Evolutionary conservation across 75 land plant species (phyloP).

Genomic region (Sequoiadendron giganteum): DNA sequence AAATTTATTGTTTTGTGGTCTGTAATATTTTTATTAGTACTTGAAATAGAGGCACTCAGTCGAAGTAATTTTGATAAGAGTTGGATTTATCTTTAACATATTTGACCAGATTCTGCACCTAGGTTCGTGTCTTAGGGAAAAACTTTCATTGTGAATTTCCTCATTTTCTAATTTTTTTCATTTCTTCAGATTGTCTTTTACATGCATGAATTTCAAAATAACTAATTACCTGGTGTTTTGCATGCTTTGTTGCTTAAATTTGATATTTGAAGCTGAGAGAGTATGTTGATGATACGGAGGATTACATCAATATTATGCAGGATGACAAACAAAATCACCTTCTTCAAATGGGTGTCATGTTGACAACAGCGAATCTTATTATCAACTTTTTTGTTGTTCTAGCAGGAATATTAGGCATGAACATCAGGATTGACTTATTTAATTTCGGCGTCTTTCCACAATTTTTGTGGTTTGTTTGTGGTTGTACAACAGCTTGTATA

Average conservation of each 20-base stretch:
- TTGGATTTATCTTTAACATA: not conserved
- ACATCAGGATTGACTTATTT: constrained; percentile 37
- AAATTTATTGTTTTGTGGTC: no score
- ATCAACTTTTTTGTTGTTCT: constrained; percentile 36
- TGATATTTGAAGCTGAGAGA: constrained; percentile 33
- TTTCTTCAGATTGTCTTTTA: not conserved
- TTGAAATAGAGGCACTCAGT: not conserved
- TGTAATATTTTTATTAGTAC: no score
- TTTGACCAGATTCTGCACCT: not conserved
- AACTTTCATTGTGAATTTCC: not conserved
- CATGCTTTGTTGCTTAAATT: not conserved
- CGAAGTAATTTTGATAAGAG: not conserved
- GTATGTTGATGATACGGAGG: constrained; percentile 65
- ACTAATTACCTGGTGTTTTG: not conserved
- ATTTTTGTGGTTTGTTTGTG: constrained; percentile 30
- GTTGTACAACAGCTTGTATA: constrained; percentile 21
- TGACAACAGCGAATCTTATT: constrained; percentile 50
- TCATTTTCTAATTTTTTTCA: not conserved
- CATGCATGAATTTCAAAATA: not conserved
- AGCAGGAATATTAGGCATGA: constrained; percentile 50
- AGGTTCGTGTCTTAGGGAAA: not conserved
- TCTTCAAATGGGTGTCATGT: constrained; percentile 55
- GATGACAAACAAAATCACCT: constrained; percentile 61
- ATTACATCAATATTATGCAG: constrained; percentile 59
- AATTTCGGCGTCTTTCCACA: constrained; percentile 8